These are phyloP conservation scores for Magnaporthales sp. DNA, from an alignment of 2,329 filamentous ascomycete species.

Conservation along the genomic window DNA sequence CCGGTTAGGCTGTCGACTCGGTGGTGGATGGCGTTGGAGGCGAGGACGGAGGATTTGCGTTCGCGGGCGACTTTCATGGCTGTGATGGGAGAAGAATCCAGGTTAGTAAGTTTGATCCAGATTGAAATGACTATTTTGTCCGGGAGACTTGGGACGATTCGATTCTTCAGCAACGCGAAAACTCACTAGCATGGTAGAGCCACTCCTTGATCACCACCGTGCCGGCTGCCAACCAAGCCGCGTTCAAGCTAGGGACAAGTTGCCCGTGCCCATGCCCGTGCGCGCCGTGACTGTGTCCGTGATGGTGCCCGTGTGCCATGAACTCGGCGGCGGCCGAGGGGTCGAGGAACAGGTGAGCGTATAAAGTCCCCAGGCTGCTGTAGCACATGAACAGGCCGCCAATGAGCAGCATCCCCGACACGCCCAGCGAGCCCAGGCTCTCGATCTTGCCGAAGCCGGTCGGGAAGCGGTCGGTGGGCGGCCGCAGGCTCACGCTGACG, in stretches of 20 bases:
- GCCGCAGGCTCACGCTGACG: slow-evolving; percentile 84
- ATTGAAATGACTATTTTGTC: no score
- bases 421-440: slow-evolving; percentile 84
- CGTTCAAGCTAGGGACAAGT: slow-evolving; percentile 78
- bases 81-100: background rate
- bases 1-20: slow-evolving; percentile 93
- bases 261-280: slow-evolving; percentile 58
- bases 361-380: slow-evolving; percentile 61
- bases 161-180: background rate
- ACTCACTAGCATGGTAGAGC: slow-evolving; percentile 91
- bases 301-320: slow-evolving; percentile 43
- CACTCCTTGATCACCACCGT: slow-evolving; percentile 93
- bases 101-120: background rate
- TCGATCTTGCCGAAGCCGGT: slow-evolving; percentile 97
- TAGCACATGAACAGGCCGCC: slow-evolving; percentile 91
- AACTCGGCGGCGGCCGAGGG: slow-evolving; percentile 42
- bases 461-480: slow-evolving; percentile 76
- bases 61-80: slow-evolving; percentile 85
- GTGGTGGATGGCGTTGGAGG: slow-evolving; percentile 94
- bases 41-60: slow-evolving; percentile 90
- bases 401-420: slow-evolving; percentile 81
- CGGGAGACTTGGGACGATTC: no score
- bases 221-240: slow-evolving; percentile 85
- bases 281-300: slow-evolving; percentile 44
- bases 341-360: slow-evolving; percentile 65